A percentile compares a stretch with the other conserved stretches of the same genome.
Conservation (phyloP, 306 rosid genomes). For the Pyrus bretschneideri region DNA sequence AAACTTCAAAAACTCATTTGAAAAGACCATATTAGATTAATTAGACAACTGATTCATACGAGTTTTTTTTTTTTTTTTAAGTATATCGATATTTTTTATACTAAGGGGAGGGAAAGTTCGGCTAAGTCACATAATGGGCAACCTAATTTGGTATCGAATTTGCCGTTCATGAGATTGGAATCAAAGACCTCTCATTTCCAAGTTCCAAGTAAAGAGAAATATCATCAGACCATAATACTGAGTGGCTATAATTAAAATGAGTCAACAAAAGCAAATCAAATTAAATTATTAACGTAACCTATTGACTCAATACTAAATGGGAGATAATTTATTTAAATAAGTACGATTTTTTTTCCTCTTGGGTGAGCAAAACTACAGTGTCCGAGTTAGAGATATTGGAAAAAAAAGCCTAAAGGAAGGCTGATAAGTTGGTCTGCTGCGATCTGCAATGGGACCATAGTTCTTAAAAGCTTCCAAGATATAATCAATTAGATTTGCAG, state of each 20-base stretch:
- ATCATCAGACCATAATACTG: accelerated
- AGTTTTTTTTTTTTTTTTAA: no score
- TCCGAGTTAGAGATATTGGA: background rate
- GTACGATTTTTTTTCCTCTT: background rate
- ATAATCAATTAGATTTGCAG: background rate
- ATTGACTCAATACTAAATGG: background rate
- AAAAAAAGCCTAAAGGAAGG: background rate
- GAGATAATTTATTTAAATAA: no score
- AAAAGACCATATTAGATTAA: no score
- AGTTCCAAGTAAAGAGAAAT: no score
- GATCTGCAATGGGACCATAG: background rate
- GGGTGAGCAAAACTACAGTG: background rate
- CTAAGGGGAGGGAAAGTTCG: no score
- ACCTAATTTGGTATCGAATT: no score
- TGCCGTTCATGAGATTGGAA: no score
- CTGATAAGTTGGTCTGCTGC: background rate
- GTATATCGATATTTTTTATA: no score
- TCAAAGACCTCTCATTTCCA: no score
- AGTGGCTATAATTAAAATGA: background rate
- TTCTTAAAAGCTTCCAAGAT: background rate
- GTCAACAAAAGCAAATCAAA: background rate
- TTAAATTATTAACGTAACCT: background rate
- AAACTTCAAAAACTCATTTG: no score
- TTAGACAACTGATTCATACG: no score
- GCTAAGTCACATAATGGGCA: no score